Percentiles rank a stretch among this genome's conserved stretches.
Conservation (phyloP, 1,284 basidiomycete species). For the Cryptococcus sp. region DNA sequence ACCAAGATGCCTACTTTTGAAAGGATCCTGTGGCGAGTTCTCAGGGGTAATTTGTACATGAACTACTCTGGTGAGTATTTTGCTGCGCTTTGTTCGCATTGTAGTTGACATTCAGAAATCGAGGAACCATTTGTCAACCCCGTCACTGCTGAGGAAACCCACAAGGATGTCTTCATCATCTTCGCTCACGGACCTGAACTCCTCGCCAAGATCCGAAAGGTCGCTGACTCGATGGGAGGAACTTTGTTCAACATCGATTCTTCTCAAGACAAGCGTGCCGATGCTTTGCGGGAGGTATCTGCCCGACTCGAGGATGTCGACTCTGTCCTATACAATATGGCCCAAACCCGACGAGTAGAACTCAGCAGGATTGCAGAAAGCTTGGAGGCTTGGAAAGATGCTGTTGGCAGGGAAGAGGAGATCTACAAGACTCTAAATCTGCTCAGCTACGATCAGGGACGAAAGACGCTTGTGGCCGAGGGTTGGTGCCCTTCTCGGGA, state of each 20-base stretch:
- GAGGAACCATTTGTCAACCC: constrained; percentile 88
- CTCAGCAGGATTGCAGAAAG: constrained; percentile 81
- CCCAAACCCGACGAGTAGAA: constrained; percentile 77
- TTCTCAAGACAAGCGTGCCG: constrained; percentile 84
- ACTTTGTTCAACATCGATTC: constrained; percentile 95
- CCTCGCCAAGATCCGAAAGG: constrained; percentile 95
- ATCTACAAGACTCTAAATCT: constrained; percentile 92
- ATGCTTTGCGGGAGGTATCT: constrained; percentile 83
- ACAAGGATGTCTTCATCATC: constrained; percentile 99
- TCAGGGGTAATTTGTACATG: constrained; percentile 98
- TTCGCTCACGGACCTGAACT: constrained; percentile 95
- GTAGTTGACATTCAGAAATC: constrained; percentile 59
- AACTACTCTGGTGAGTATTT: constrained; percentile 65
- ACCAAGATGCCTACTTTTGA: constrained; percentile 89
- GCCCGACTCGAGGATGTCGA: constrained; percentile 88
- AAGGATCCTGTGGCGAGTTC: constrained; percentile 94
- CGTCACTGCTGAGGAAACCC: constrained; percentile 69
- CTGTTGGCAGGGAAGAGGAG: constrained; percentile 91
- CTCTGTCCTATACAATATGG: constrained; percentile 84
- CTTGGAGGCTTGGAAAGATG: constrained; percentile 86
- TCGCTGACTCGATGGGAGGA: constrained; percentile 96
- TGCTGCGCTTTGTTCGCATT: neutral
- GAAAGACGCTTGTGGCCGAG: constrained; percentile 94
- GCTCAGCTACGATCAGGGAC: constrained; percentile 87
- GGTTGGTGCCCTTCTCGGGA: constrained; percentile 96